Conservation (phyloP, 1,284 basidiomycete genomes). For the Sporisorium reilianum region DNA sequence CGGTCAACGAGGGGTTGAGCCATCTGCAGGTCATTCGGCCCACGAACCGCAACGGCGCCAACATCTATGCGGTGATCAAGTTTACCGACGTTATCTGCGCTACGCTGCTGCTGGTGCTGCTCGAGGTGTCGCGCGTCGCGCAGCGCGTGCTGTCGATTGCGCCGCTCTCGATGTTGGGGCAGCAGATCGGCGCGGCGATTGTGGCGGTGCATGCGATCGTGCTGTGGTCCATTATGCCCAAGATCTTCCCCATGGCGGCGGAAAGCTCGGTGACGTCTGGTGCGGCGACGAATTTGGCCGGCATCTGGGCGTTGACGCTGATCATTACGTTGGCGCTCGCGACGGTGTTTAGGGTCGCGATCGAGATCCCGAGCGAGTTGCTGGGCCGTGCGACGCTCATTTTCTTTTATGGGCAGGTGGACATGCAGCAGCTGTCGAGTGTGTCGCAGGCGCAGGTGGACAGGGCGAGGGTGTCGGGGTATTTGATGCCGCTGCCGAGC, state of each 20-base stretch:
- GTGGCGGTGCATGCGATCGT: conserved; percentile 40
- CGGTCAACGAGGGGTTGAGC: conserved; percentile 27
- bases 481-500: conserved; percentile 37
- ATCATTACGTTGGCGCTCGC: conserved; percentile 37
- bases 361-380: conserved; percentile 48
- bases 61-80: conserved; percentile 40
- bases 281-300: conserved; percentile 33
- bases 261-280: conserved; percentile 18
- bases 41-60: conserved; percentile 19
- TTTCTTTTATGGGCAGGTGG: conserved; percentile 47
- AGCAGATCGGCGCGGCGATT: conserved; percentile 41
- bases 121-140: conserved; percentile 28
- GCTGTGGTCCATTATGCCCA: conserved; percentile 46
- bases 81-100: conserved; percentile 45
- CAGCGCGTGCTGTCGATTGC: conserved; percentile 21
- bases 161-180: conserved; percentile 43
- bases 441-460: conserved; percentile 29
- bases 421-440: conserved; percentile 32
- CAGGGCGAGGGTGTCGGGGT: conserved; percentile 34
- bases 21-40: conserved; percentile 41
- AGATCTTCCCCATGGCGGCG: conserved; percentile 41
- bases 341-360: conserved; percentile 24
- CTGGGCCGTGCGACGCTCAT: conserved; percentile 44
- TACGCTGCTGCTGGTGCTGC: conserved; percentile 22
- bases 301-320: conserved; percentile 47